phyloP scores from a whole-genome alignment of 768 basidiomycete species.

The Trametes gibbosa region DNA sequence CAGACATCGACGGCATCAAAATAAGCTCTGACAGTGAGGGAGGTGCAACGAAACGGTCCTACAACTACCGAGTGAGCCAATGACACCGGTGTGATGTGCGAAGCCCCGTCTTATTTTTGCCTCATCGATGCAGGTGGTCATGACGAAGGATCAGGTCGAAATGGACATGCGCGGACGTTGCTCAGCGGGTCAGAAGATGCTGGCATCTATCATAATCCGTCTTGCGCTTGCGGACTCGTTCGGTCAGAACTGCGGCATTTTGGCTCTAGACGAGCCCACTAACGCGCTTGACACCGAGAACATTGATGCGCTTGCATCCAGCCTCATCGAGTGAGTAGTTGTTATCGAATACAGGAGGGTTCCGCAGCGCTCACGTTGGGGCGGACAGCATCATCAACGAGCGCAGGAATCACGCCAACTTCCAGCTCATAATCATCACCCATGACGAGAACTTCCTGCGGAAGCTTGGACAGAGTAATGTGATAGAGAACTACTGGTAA shows the following conservation, averaged over 20 bases:
- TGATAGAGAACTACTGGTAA: conserved; percentile 95
- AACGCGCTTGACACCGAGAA: conserved; percentile 96
- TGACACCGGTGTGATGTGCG: background rate
- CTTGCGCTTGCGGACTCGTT: conserved; percentile 97
- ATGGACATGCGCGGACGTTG: conserved; percentile 99
- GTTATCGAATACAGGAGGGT: background rate
- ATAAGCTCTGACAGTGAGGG: conserved; percentile 94
- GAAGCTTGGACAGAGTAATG: conserved; percentile 84
- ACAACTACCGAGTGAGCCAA: conserved; percentile 86
- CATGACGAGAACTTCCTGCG: conserved; percentile 95
- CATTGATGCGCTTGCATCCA: conserved; percentile 88
- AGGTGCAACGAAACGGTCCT: conserved; percentile 84
- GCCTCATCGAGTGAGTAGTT: conserved; percentile 80
- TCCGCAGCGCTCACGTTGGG: background rate
- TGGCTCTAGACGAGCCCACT: conserved; percentile 97
- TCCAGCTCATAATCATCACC: conserved; percentile 96
- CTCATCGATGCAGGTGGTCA: conserved; percentile 70
- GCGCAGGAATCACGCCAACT: conserved; percentile 83
- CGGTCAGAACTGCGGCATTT: conserved; percentile 95
- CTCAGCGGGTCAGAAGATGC: conserved; percentile 97
- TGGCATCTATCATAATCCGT: conserved; percentile 97
- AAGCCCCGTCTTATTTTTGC: conserved; percentile 8
- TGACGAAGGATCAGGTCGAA: conserved; percentile 98
- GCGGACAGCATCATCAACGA: conserved; percentile 84
- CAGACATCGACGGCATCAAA: conserved; percentile 97